Evolutionary conservation across 805 yeast species (phyloP).

Genomic region (Suhomyces pyralidae): DNA sequence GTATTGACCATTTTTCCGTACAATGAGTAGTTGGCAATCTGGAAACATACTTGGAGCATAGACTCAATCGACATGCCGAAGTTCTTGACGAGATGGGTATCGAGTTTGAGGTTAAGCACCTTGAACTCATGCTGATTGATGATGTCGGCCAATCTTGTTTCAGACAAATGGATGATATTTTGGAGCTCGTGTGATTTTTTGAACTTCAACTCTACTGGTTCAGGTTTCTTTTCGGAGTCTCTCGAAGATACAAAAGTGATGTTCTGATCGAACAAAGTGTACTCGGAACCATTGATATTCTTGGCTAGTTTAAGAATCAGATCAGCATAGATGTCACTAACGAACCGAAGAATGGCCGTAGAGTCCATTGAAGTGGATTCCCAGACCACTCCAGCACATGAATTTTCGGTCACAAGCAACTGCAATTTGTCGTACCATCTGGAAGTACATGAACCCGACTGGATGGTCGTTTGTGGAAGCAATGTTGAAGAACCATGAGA

Average conservation of each 20-base stretch:
- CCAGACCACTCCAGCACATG: slow-evolving; percentile 60
- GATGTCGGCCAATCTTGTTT: slow-evolving; percentile 56
- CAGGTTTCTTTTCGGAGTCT: slow-evolving; percentile 36
- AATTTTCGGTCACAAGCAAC: slow-evolving; percentile 50
- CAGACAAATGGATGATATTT: slow-evolving; percentile 51
- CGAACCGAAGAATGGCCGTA: slow-evolving; percentile 54
- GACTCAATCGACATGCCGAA: slow-evolving; percentile 49
- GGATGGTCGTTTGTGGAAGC: slow-evolving; percentile 43
- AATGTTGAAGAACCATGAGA: slow-evolving; percentile 51
- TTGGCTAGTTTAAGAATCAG: slow-evolving; percentile 54
- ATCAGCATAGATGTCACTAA: slow-evolving; percentile 58
- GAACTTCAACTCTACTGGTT: slow-evolving; percentile 27
- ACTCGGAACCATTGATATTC: slow-evolving; percentile 55
- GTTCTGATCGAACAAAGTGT: slow-evolving; percentile 47
- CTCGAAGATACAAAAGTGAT: slow-evolving; percentile 37
- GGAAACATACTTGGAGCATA: slow-evolving; percentile 49
- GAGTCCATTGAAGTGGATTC: slow-evolving; percentile 58
- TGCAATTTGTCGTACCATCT: slow-evolving; percentile 61
- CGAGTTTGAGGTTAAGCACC: slow-evolving; percentile 36
- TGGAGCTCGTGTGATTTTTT: slow-evolving; percentile 44
- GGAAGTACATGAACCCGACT: slow-evolving; percentile 55
- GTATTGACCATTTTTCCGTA: slow-evolving; percentile 50
- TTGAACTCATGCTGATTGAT: slow-evolving; percentile 57
- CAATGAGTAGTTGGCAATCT: slow-evolving; percentile 52
- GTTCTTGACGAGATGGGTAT: slow-evolving; percentile 34